Evolutionary conservation across 768 basidiomycete species (phyloP), one percentile per base, ranked within the genome.

Genomic region (Calocera cornea): DNA sequence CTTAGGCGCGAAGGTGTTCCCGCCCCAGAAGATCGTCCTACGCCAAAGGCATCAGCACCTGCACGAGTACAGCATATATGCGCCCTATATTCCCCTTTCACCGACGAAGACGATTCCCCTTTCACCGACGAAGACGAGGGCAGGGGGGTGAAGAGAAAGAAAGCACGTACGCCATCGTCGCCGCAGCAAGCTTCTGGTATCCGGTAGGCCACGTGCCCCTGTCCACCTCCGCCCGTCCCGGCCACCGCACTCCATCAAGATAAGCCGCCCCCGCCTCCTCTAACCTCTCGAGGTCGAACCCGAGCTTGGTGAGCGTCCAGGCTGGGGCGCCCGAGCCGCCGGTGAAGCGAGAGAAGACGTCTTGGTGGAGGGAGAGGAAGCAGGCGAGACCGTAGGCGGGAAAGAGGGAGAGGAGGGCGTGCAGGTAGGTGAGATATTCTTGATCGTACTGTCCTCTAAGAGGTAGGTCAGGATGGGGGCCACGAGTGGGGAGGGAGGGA

Each of bases 271-370:
- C 90, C 0, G 87, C 85, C 66, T 88, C 84, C 70, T 95, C 92
- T 1, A 98, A 79, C 0, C 84, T 83, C 47, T 83, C 78, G 1
- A 97, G 78, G 73, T 95, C 90, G 70, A 98, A 92, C 0, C 95
- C 97, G 8, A 86, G 88, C 11, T 83, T 76, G 68, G 92, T 87
- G 1, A 98, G 79, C 0, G 94, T 97, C 95, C 97, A 99, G 2
- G 90, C 92, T 0, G 97, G 97, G 0, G 95, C 95, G 1, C 97
- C 95, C 1, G 92, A 95, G 49, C 95, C 95, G 8, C 95, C 95
- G 1, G 87, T 86, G 72, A 94, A 95, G 2, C 95, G 86, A 0
- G 93, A 95, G 90, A 92, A 97, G 34, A 97, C 92, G 74, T 97
- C 93, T 75, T 95, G 95, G 74, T 98, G 95, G 67, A 95, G 74